A percentile compares a stretch with the other conserved stretches of the same genome.
Conservation (phyloP, 768 basidiomycete genomes). For the Russula foetens region DNA sequence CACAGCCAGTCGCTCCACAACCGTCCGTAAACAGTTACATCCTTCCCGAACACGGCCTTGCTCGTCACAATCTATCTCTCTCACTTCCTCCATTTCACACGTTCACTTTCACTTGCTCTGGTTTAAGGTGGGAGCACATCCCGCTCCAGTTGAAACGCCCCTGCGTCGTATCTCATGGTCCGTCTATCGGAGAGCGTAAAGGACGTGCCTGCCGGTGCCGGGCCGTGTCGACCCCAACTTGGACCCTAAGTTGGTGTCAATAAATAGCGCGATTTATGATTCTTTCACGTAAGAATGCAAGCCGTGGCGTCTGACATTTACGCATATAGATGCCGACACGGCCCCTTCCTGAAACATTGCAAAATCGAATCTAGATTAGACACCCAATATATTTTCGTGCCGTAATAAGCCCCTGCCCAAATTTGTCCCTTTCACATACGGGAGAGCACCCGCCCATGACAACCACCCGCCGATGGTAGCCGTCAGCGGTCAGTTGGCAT, state of each 20-base stretch:
- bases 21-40: neutral
- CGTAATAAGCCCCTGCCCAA: neutral
- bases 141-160: too few species aligned
- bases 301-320: neutral
- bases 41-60: neutral
- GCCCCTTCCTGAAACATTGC: neutral
- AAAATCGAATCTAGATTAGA: neutral
- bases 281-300: conserved; percentile 1
- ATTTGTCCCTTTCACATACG: neutral
- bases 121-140: neutral
- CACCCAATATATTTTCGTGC: neutral
- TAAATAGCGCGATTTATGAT: neutral
- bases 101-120: neutral
- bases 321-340: neutral
- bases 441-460: neutral
- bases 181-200: neutral
- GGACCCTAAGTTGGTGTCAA: neutral
- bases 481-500: neutral
- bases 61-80: neutral
- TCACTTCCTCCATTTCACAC: neutral
- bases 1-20: neutral
- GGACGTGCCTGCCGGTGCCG: neutral
- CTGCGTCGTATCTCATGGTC: neutral
- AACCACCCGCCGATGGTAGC: neutral
- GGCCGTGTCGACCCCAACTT: neutral